Base-by-base conservation (phyloP, 2,329 filamentous ascomycete genomes). In the Hymenoscyphus linearis region DNA sequence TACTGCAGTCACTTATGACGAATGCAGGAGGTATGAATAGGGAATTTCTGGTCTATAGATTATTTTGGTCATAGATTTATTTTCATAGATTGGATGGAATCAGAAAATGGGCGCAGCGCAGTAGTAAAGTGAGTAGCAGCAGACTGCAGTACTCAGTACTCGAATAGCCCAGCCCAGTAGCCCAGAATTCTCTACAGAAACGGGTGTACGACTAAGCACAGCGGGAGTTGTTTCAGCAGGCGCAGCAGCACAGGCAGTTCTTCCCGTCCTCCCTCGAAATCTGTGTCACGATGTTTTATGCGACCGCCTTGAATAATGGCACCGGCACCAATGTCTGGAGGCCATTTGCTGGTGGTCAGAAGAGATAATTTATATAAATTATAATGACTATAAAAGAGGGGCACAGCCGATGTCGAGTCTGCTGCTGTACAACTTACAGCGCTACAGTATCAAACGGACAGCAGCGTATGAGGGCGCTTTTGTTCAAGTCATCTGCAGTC, bases 401-500 rank as follows among this genome's bases (percentile, higher is more conserved):
- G 44, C 12, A 50, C 44, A 31, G 31, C 31, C 31, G 44, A 50
- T 18, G 44, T 50, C 18, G 44, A 50, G 44, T 50, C 44, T 50
- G 44, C 44, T 50, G 44, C 13, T 50, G n/a, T 50, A 18, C 44
- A 25, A 31, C 31, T 9, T 31, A 31, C 31, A n/a, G n/a, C n/a
- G n/a, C n/a, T n/a, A n/a, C n/a, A n/a, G 2, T 50, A 22, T 4
- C 22, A 22, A 22, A n/a, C 10, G 18, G 40, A n/a, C 18, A 13
- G 18, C 40, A 22, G 44, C 44, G 44, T 22, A 50, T 13, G 44
- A 22, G 44, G 27, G 31, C 22, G 22, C 18, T 50, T 4, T 22
- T 50, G 44, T 25, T 22, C 44, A 25, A 50, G 44, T 50, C 44
- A 50, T 50, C 44, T 54, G 52, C 31, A 56, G 34, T 55, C 53